A percentile compares a stretch with the other conserved stretches of the same genome.
phyloP scores from a whole-genome alignment of 768 basidiomycete species.

The Russula griseocarnosa region DNA sequence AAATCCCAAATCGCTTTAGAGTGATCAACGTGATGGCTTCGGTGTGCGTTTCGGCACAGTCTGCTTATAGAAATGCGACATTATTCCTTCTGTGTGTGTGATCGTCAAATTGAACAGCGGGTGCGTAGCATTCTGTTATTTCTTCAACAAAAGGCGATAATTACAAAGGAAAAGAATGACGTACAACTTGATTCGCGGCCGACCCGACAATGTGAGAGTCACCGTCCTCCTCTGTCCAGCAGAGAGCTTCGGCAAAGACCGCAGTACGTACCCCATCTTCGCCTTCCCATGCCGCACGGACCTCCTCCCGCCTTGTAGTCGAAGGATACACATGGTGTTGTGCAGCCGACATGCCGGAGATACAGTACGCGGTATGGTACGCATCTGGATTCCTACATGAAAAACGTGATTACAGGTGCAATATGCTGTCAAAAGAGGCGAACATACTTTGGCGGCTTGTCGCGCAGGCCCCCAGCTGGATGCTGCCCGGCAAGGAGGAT shows the following conservation, averaged over 20 bases:
- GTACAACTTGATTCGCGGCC: slow-evolving; percentile 56
- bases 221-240: slow-evolving; percentile 69
- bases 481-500: slow-evolving; percentile 83
- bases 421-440: neutral
- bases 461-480: slow-evolving; percentile 79
- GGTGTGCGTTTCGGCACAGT: slow-evolving; percentile 35
- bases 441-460: slow-evolving; percentile 91
- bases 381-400: slow-evolving; percentile 73
- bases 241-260: slow-evolving; percentile 52
- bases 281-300: slow-evolving; percentile 42
- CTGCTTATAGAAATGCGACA: slow-evolving; percentile 73
- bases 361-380: slow-evolving; percentile 92
- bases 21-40: neutral
- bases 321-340: slow-evolving; percentile 72
- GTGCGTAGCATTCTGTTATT: slow-evolving; percentile 69
- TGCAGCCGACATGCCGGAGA: slow-evolving; percentile 83
- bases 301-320: slow-evolving; percentile 34
- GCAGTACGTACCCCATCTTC: slow-evolving; percentile 38
- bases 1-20: neutral
- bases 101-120: slow-evolving; percentile 74
- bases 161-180: slow-evolving; percentile 30
- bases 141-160: neutral
- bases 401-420: slow-evolving; percentile 1
- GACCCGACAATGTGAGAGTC: slow-evolving; percentile 54
- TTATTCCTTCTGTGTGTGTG: slow-evolving; percentile 60